Evolutionary conservation across 257 asterid species (phyloP), one percentile per base, ranked within the genome.

Genomic region (Ajuga chamaepitys): DNA sequence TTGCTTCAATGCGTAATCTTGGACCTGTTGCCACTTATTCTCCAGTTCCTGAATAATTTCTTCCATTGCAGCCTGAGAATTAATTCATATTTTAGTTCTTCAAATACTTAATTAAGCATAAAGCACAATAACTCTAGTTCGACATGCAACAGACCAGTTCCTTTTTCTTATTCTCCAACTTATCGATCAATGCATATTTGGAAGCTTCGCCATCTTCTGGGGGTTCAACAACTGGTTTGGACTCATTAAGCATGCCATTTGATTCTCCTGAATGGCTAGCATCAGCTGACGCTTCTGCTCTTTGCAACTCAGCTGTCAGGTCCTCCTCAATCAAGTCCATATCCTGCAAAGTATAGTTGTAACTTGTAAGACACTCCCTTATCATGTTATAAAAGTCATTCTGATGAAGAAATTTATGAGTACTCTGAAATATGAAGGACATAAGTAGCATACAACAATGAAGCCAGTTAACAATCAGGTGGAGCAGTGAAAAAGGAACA

Each of bases 131-230:
- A 20, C 42, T 55, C 42, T 34, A 51, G 37, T 35, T 40, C 52
- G 74, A 30, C 42, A 69, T 12, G 44, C 74, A 73, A 73, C 90
- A 34, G 21, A 93, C 99, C 85, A 83, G 70, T 66, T 88, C 95
- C 63, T 67, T 85, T 77, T 76, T 89, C 88, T 83, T 84, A 77
- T 68, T 70, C 80, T 93, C 95, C 74, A 83, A 74, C 80, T 87
- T 81, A 71, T 66, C 83, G 72, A 80, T 30, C 57, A 90, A 60
- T 2, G 68, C 85, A 54, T 58, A 62, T 69, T 76, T 80, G 20
- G 80, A 70, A 78, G 77, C 86, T 77, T 83, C 81, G 62, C 66
- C 68, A 51, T 76, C 86, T 67, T 78, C 84, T 40, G 59, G 84
- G 21, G 73, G 78, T 61, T 71, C 85, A 8, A 44, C 64, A 32